phyloP scores from a whole-genome alignment of 163 green algal genomes.

The Scenedesmus sp. region DNA sequence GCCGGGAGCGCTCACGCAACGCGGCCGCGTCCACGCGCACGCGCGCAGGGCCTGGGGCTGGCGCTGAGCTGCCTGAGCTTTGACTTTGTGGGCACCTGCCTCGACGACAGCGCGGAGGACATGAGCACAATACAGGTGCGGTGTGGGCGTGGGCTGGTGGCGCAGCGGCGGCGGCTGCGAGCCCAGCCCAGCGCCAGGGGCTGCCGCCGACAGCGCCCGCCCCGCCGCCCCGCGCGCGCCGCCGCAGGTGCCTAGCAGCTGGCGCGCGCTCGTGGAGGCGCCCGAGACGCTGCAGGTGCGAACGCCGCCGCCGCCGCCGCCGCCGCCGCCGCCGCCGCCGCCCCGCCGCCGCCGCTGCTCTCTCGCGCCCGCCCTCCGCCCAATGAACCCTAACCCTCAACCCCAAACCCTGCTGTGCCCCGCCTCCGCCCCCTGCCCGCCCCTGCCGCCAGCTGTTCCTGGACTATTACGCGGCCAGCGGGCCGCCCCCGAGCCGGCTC shows the following conservation, averaged over 20 bases:
- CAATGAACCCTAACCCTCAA: too few relatives aligned
- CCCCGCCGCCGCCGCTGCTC: too few relatives aligned
- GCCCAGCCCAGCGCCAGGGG: too few relatives aligned
- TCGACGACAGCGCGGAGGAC: constrained; percentile 96
- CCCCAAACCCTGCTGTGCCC: constrained; percentile 70
- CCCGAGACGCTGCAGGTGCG: constrained; percentile 68
- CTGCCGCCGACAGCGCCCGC: too few relatives aligned
- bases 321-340: too few relatives aligned
- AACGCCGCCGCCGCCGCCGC: too few relatives aligned
- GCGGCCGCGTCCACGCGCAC: too few relatives aligned
- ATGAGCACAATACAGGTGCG: constrained; percentile 96
- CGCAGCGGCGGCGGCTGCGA: not conserved
- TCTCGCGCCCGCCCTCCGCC: too few relatives aligned
- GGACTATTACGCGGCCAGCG: constrained; percentile 84
- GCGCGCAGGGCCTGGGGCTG: constrained; percentile 84
- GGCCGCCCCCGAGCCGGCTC: constrained; percentile 79
- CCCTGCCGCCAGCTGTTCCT: too few relatives aligned
- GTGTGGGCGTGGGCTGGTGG: too few relatives aligned
- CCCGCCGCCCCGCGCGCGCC: too few relatives aligned
- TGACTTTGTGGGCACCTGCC: constrained; percentile 98
- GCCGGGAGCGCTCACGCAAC: too few relatives aligned
- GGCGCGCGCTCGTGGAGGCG: constrained; percentile 88
- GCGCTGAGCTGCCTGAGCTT: constrained; percentile 92
- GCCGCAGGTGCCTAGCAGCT: constrained; percentile 58
- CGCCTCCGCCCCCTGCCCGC: constrained; percentile 64